Percentiles rank a stretch among this genome's conserved stretches.
These are phyloP conservation scores for Zygosaccharomyces bailii DNA, from an alignment of 805 yeast genomes.

Conservation along the genomic window DNA sequence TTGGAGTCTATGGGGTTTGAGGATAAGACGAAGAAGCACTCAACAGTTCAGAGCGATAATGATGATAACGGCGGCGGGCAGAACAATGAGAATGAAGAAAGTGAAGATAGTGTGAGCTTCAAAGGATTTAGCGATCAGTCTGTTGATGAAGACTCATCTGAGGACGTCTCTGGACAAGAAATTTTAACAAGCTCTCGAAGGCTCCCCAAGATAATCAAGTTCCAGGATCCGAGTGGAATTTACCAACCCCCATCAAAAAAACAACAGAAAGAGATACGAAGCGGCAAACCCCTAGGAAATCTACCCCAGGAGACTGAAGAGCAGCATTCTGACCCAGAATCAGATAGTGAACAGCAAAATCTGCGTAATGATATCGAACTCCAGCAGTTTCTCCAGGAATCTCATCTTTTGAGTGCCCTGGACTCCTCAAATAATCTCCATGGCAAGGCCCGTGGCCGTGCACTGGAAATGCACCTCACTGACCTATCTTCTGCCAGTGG, in stretches of 20 bases:
- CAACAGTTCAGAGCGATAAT: not conserved
- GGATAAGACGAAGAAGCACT: conserved; percentile 39
- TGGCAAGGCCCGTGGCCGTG: conserved; percentile 66
- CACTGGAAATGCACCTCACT: conserved; percentile 56
- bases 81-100: too few relatives aligned
- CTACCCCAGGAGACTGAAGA: conserved; percentile 22
- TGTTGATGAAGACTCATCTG: conserved; percentile 18
- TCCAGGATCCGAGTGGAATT: conserved; percentile 25
- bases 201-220: conserved; percentile 28
- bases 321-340: conserved; percentile 18
- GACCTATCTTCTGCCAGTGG: conserved; percentile 46
- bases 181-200: not conserved
- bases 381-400: conserved; percentile 65
- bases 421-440: conserved; percentile 39
- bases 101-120: conserved; percentile 20
- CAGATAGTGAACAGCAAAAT: conserved; percentile 46
- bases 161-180: conserved; percentile 8
- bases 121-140: conserved; percentile 28
- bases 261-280: conserved; percentile 51
- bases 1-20: conserved; percentile 52
- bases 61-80: conserved; percentile 4
- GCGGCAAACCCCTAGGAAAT: conserved; percentile 50
- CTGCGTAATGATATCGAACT: conserved; percentile 67
- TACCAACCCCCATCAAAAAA: conserved; percentile 39
- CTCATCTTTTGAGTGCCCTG: conserved; percentile 55